phyloP scores from a whole-genome alignment of 2,329 filamentous ascomycete species.

The Raffaelea ambrosiae region DNA sequence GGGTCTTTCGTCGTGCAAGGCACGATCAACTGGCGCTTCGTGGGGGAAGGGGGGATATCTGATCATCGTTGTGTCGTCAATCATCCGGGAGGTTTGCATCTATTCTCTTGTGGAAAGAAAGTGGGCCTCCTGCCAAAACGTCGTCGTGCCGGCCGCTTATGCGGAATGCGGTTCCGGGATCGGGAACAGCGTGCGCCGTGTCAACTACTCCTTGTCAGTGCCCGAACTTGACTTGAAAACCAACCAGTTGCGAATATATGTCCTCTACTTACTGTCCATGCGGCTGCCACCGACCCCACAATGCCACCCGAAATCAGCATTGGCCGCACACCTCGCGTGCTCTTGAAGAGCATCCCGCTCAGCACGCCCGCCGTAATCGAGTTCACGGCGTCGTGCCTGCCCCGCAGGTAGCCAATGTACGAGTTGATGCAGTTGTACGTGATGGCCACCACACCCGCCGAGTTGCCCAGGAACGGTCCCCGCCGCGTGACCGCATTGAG shows the following conservation, averaged over 20 bases:
- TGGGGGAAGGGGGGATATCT: too few relatives aligned
- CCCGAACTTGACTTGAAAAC: not conserved
- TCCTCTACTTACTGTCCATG: slow-evolving; percentile 70
- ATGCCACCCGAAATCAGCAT: slow-evolving; percentile 94
- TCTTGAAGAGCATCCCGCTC: slow-evolving; percentile 94
- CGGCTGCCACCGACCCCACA: slow-evolving; percentile 75
- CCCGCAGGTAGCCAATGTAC: slow-evolving; percentile 66
- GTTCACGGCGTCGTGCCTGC: slow-evolving; percentile 85
- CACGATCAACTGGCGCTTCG: too few relatives aligned
- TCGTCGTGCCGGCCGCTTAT: too few relatives aligned
- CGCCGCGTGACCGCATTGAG: slow-evolving; percentile 89
- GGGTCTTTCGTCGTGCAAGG: too few relatives aligned
- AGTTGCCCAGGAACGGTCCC: slow-evolving; percentile 94
- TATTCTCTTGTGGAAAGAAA: too few relatives aligned
- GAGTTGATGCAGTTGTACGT: slow-evolving; percentile 93
- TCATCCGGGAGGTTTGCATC: not conserved
- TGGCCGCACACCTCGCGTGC: slow-evolving; percentile 77
- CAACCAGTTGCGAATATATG: not conserved
- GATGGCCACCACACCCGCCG: slow-evolving; percentile 89
- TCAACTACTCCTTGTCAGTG: not conserved
- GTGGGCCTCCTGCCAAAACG: too few relatives aligned
- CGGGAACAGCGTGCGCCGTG: slow-evolving; percentile 18
- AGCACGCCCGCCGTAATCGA: slow-evolving; percentile 76
- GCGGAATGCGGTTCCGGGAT: slow-evolving; percentile 3
- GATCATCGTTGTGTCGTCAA: too few relatives aligned